phyloP scores from a whole-genome alignment of 2,329 filamentous ascomycete species.

The Trichoderma guizhouense region DNA sequence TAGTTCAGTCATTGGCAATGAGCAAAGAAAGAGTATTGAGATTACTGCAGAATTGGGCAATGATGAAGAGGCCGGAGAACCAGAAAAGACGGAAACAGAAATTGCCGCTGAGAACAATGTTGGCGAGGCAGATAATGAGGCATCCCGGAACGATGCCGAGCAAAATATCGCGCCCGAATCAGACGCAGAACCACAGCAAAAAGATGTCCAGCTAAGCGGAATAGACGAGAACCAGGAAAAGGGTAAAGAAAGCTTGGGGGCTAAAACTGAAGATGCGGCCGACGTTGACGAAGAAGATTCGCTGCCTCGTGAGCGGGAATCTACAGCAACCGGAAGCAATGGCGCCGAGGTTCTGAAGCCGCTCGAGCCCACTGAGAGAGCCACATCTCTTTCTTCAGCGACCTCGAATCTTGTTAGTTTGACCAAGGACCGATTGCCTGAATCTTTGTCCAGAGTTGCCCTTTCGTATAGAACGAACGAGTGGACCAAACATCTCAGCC shows the following conservation, averaged over 20 bases:
- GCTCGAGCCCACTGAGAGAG: slow-evolving; percentile 29
- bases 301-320: slow-evolving; percentile 14
- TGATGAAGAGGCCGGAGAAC: background rate
- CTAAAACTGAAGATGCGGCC: background rate
- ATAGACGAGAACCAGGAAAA: background rate
- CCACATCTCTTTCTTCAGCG: slow-evolving; percentile 41
- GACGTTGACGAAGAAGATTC: background rate
- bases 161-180: background rate
- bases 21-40: slow-evolving; percentile 34
- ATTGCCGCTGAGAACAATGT: background rate
- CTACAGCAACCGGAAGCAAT: background rate
- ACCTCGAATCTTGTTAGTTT: slow-evolving; percentile 47
- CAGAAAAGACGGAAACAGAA: background rate
- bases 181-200: background rate
- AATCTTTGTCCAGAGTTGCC: slow-evolving; percentile 71
- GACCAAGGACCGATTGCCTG: slow-evolving; percentile 62
- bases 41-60: slow-evolving; percentile 39
- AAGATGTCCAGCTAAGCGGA: background rate
- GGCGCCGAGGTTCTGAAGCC: background rate
- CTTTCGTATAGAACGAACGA: slow-evolving; percentile 88
- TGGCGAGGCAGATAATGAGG: background rate
- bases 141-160: background rate
- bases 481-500: slow-evolving; percentile 86
- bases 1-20: slow-evolving; percentile 23
- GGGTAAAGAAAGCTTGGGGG: background rate